Conservation (phyloP, 305 asterid genomes). For the Solanum hybrid region DNA sequence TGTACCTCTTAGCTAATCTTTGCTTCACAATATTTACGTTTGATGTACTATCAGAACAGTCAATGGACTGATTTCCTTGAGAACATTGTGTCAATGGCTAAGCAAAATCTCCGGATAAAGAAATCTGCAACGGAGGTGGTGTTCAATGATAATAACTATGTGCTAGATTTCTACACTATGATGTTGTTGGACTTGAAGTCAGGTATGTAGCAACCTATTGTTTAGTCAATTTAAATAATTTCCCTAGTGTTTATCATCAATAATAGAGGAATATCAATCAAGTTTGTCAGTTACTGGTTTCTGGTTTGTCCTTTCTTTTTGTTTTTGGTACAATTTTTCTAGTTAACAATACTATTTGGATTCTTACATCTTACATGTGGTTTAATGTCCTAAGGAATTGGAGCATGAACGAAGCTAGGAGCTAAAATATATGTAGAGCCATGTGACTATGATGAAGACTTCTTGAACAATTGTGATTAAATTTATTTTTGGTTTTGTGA, state of each 20-base stretch:
- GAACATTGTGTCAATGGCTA: slow-evolving; percentile 43
- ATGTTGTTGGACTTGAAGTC: no score
- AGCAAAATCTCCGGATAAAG: slow-evolving; percentile 43
- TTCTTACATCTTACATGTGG: neutral
- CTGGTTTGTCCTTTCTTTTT: neutral
- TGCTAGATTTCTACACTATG: no score
- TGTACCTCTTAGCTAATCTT: no score
- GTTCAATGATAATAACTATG: slow-evolving; percentile 8
- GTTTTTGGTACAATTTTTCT: neutral
- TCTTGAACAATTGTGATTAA: neutral
- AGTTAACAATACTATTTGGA: neutral
- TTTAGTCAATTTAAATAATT: no score
- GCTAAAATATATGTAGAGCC: slow-evolving; percentile 76
- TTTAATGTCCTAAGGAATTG: slow-evolving; percentile 45
- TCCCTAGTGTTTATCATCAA: no score
- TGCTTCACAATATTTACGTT: no score
- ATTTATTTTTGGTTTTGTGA: slow-evolving; percentile 40
- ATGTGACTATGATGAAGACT: slow-evolving; percentile 74
- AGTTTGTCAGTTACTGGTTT: no score
- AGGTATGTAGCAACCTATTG: no score
- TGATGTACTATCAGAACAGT: no score
- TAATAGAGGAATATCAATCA: no score
- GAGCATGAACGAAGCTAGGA: slow-evolving; percentile 82
- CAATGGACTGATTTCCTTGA: slow-evolving; percentile 14
- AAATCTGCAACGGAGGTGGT: slow-evolving; percentile 53